phyloP scores from a whole-genome alignment of 2,329 filamentous ascomycete genomes.

The Claviceps sp. region DNA sequence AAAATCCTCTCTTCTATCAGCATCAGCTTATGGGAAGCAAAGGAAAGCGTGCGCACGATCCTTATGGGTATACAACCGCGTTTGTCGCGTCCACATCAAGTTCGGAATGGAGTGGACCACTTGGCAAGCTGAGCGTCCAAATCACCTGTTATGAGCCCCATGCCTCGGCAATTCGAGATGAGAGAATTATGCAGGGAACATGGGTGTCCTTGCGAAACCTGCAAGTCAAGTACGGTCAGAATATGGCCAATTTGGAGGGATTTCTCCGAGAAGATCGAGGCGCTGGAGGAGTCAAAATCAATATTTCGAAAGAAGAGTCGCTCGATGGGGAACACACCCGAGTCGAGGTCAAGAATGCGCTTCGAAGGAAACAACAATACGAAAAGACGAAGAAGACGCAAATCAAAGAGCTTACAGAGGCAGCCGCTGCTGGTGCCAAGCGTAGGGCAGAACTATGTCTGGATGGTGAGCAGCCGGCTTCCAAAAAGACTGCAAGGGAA shows the following conservation, averaged over 20 bases:
- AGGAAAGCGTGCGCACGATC: conserved; percentile 34
- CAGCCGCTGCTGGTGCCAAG: conserved; percentile 24
- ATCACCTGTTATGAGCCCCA: conserved; percentile 61
- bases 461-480: conserved; percentile 9
- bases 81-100: conserved; percentile 11
- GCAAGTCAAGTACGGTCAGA: conserved; percentile 46
- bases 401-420: conserved; percentile 23
- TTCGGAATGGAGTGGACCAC: conserved; percentile 57
- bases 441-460: conserved; percentile 19
- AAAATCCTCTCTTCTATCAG: conserved; percentile 50
- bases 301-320: conserved; percentile 38
- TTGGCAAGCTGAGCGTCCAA: conserved; percentile 56
- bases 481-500: no score
- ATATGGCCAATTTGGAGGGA: conserved; percentile 52
- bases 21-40: conserved; percentile 22
- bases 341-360: conserved; percentile 39
- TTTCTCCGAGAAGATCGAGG: conserved; percentile 49
- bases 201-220: conserved; percentile 61
- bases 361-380: conserved; percentile 54
- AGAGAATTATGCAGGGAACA: conserved; percentile 39
- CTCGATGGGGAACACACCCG: conserved; percentile 30
- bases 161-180: conserved; percentile 38
- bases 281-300: conserved; percentile 32
- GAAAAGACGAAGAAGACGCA: conserved; percentile 31
- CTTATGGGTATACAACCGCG: conserved; percentile 36